These are phyloP conservation scores for Hypoxylon lienhwacheense DNA, from an alignment of 495 filamentous ascomycete species.

Conservation along the genomic window DNA sequence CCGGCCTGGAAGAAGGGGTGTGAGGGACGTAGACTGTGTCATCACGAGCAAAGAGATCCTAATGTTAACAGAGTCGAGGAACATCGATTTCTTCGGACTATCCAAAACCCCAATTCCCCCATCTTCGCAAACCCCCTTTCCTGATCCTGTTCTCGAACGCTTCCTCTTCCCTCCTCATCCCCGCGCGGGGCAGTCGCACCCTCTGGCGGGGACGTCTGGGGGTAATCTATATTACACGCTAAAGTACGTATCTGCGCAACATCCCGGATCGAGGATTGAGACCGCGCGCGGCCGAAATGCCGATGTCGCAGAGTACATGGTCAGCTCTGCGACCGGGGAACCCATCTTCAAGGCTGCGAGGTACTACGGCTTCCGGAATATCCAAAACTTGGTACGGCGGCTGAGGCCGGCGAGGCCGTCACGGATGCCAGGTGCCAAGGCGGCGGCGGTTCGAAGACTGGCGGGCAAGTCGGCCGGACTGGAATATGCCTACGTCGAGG, in stretches of 20 bases:
- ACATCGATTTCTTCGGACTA: conserved; percentile 70
- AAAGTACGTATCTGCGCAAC: conserved; percentile 63
- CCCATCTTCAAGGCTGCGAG: conserved; percentile 77
- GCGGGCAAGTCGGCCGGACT: conserved; percentile 46
- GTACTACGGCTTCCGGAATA: conserved; percentile 97
- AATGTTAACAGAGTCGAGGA: conserved; percentile 77
- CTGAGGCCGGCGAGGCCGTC: conserved; percentile 77
- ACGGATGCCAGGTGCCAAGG: conserved; percentile 73
- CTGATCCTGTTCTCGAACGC: conserved; percentile 64
- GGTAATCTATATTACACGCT: conserved; percentile 87
- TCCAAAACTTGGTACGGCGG: conserved; percentile 91
- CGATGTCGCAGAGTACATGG: conserved; percentile 82
- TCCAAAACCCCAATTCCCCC: conserved; percentile 56
- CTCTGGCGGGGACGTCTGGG: conserved; percentile 72
- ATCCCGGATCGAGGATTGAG: conserved; percentile 68
- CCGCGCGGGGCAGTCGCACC: conserved; percentile 32
- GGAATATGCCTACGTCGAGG: conserved; percentile 89
- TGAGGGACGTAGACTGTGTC: conserved; percentile 94
- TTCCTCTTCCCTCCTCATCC: conserved; percentile 65
- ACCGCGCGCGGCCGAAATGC: conserved; percentile 79
- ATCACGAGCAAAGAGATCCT: conserved; percentile 93
- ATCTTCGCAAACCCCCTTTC: conserved; percentile 55
- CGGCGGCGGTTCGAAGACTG: conserved; percentile 50
- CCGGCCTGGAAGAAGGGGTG: conserved; percentile 52
- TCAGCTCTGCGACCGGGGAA: conserved; percentile 57